phyloP scores from a whole-genome alignment of 345 rosid species.

The Gossypium stocksii region DNA sequence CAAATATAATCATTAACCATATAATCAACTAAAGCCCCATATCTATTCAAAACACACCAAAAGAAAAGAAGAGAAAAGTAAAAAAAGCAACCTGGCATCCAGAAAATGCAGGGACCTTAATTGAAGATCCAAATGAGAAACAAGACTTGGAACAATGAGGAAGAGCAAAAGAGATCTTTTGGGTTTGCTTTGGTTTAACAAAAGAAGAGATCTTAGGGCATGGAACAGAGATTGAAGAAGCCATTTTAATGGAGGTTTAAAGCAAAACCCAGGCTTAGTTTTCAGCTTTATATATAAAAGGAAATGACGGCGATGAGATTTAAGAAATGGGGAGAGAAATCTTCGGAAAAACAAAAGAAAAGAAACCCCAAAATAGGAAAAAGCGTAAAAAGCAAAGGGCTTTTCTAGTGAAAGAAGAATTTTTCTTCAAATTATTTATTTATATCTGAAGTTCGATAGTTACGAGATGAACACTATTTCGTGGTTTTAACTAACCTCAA shows the following conservation, averaged over 20 bases:
- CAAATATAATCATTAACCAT: neutral
- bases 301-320: slow-evolving; percentile 26
- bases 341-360: slow-evolving; percentile 1
- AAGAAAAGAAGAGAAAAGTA: neutral
- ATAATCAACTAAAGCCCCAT: neutral
- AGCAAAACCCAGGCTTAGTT: neutral
- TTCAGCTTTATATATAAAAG: neutral
- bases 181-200: neutral
- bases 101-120: slow-evolving; percentile 17
- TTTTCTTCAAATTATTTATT: neutral
- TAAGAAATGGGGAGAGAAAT: slow-evolving; percentile 20
- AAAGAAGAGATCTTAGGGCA: slow-evolving; percentile 51
- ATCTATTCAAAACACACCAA: neutral
- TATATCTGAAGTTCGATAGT: slow-evolving; percentile 12
- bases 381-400: too few relatives aligned
- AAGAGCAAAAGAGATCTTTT: slow-evolving; percentile 19
- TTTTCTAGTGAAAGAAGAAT: neutral
- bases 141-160: slow-evolving; percentile 14
- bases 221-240: slow-evolving; percentile 55
- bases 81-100: slow-evolving; percentile 42
- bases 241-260: slow-evolving; percentile 33
- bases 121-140: slow-evolving; percentile 20
- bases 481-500: slow-evolving; percentile 22
- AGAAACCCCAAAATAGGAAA: neutral
- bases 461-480: slow-evolving; percentile 17